Evolutionary conservation across 495 filamentous ascomycete species (phyloP).

Genomic region (Annulohypoxylon bovei): DNA sequence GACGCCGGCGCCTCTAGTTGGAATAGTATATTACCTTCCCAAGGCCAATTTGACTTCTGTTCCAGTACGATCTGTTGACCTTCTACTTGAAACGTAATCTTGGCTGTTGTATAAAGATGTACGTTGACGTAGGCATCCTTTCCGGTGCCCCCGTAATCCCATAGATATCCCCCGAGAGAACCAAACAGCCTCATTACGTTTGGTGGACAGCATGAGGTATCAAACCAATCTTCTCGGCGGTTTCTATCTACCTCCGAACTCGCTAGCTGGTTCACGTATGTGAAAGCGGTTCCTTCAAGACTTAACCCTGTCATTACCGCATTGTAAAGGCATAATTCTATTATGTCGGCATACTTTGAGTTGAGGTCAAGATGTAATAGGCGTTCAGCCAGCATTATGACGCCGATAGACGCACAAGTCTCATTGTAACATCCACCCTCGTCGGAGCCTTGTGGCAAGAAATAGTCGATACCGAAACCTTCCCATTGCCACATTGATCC

Average conservation of each 20-base stretch:
- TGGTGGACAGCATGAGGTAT: slow-evolving; percentile 67
- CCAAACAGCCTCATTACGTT: slow-evolving; percentile 64
- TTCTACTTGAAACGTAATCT: slow-evolving; percentile 52
- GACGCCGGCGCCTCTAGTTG: slow-evolving; percentile 45
- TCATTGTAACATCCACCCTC: slow-evolving; percentile 71
- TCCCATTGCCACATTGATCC: slow-evolving; percentile 69
- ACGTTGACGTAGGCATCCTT: slow-evolving; percentile 55
- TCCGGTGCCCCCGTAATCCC: slow-evolving; percentile 51
- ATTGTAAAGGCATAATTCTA: slow-evolving; percentile 70
- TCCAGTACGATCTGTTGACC: slow-evolving; percentile 51
- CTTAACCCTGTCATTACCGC: slow-evolving; percentile 65
- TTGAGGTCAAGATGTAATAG: slow-evolving; percentile 62
- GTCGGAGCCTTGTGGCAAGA: slow-evolving; percentile 64
- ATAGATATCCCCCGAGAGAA: slow-evolving; percentile 64
- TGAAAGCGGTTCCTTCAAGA: slow-evolving; percentile 61
- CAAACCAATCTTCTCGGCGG: slow-evolving; percentile 62
- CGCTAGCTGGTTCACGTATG: slow-evolving; percentile 66
- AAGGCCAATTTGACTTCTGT: slow-evolving; percentile 65
- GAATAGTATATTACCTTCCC: slow-evolving; percentile 63
- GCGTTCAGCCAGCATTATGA: slow-evolving; percentile 68
- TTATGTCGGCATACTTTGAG: slow-evolving; percentile 63
- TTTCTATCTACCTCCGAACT: slow-evolving; percentile 59
- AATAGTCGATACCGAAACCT: slow-evolving; percentile 69
- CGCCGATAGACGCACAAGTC: slow-evolving; percentile 69
- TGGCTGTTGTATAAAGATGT: slow-evolving; percentile 63